Conservation (phyloP, 495 filamentous ascomycete genomes). For the Daldinia bambusicola region DNA sequence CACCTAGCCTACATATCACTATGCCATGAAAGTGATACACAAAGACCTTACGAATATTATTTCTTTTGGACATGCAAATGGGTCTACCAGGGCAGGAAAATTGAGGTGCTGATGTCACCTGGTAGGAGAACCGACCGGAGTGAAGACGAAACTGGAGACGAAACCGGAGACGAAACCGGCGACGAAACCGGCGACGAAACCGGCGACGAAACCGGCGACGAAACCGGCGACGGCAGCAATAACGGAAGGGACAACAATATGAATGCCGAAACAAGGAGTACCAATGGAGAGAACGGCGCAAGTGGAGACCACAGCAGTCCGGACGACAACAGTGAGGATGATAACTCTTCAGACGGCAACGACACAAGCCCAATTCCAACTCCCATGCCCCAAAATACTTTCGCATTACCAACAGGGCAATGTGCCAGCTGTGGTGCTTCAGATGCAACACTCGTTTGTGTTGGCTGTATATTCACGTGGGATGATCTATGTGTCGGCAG, state of each 20-base stretch:
- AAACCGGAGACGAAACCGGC: too few species aligned
- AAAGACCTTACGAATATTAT: not conserved
- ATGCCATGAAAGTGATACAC: not conserved
- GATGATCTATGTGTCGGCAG: too few species aligned
- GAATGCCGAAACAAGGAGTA: not conserved
- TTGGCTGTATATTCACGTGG: not conserved
- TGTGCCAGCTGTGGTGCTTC: not conserved
- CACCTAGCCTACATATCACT: not conserved
- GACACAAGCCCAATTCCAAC: not conserved
- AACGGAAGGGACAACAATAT: not conserved
- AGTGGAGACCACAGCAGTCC: too few species aligned
- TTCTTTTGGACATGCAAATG: not conserved
- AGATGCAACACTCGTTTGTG: not conserved
- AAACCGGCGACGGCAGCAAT: not conserved
- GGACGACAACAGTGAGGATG: too few species aligned
- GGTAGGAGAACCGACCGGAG: not conserved
- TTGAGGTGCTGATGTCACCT: not conserved
- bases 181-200: too few species aligned
- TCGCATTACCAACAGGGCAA: not conserved
- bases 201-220: not conserved
- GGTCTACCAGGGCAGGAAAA: not conserved
- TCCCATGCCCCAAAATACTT: not conserved
- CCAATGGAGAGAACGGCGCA: not conserved
- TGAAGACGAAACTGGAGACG: not conserved
- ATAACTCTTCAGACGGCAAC: too few species aligned